Conservation (phyloP, 805 yeast species). For the Saturnispora hagleri region DNA sequence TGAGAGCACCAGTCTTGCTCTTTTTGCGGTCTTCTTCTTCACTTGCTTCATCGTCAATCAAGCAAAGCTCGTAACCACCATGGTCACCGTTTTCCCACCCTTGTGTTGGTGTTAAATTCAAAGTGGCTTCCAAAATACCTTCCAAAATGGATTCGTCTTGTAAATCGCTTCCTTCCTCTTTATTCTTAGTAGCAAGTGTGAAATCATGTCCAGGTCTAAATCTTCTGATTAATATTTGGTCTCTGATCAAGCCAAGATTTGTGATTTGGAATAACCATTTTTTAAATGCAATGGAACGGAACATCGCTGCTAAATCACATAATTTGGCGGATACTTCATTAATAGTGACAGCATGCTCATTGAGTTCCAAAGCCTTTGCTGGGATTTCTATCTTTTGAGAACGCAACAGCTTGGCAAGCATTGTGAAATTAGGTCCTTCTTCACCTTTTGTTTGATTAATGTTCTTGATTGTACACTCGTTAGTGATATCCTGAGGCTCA, state of each 20-base stretch:
- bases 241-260: constrained; percentile 49
- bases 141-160: constrained; percentile 27
- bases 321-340: constrained; percentile 29
- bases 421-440: constrained; percentile 48
- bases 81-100: constrained; percentile 85
- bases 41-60: constrained; percentile 36
- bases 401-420: constrained; percentile 11
- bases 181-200: constrained; percentile 65
- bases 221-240: constrained; percentile 66
- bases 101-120: constrained; percentile 69
- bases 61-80: constrained; percentile 92
- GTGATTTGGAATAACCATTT: constrained; percentile 64
- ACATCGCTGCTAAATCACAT: constrained; percentile 45
- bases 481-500: constrained; percentile 25
- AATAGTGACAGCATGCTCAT: constrained; percentile 14
- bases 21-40: constrained; percentile 4
- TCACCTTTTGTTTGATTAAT: constrained; percentile 28
- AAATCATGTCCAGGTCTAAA: constrained; percentile 95
- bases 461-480: constrained; percentile 27
- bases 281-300: constrained; percentile 52
- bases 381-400: constrained; percentile 11
- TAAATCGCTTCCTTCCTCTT: constrained; percentile 20
- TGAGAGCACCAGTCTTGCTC: constrained; percentile 12
- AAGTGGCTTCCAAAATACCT: constrained; percentile 65
- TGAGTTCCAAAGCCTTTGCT: constrained; percentile 7